A percentile compares a stretch with the other conserved stretches of the same genome.
These are phyloP conservation scores for Sonneratia alba DNA, from an alignment of 345 rosid genomes.

Conservation along the genomic window DNA sequence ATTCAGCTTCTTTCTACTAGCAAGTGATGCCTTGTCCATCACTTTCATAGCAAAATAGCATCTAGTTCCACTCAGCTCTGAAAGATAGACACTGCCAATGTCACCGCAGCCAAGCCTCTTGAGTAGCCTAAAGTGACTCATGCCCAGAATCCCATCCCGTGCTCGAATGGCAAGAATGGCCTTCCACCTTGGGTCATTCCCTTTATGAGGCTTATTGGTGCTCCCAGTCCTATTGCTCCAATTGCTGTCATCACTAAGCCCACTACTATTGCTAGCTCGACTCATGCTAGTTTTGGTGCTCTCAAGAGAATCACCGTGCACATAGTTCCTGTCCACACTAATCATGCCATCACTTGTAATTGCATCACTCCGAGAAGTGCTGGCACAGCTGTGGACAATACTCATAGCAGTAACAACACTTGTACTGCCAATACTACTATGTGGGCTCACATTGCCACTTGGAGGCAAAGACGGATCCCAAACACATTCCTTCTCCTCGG, in stretches of 20 bases:
- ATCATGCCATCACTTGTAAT: conserved; percentile 72
- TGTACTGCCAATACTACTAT: conserved; percentile 64
- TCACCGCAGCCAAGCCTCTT: conserved; percentile 96
- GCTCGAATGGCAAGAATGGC: conserved; percentile 79
- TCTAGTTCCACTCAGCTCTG: conserved; percentile 82
- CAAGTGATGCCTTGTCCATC: conserved; percentile 98
- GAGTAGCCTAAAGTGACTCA: conserved; percentile 89
- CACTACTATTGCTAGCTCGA: conserved; percentile 77
- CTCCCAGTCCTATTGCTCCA: conserved; percentile 91
- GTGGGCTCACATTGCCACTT: conserved; percentile 86
- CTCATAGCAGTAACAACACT: conserved; percentile 78
- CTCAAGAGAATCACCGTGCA: conserved; percentile 71
- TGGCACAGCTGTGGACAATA: conserved; percentile 59
- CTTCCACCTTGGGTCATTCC: conserved; percentile 97
- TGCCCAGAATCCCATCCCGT: conserved; percentile 82
- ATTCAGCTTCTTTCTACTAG: conserved; percentile 82
- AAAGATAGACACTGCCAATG: conserved; percentile 94
- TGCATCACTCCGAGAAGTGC: conserved; percentile 50
- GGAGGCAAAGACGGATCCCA: conserved; percentile 98
- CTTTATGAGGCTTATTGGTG: conserved; percentile 93
- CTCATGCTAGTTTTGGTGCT: conserved; percentile 77
- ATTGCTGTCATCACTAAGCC: conserved; percentile 86
- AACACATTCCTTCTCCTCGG: conserved; percentile 83
- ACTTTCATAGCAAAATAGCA: conserved; percentile 96
- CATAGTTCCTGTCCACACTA: conserved; percentile 50